These are phyloP conservation scores for Amanita molliuscula DNA, from an alignment of 768 basidiomycete species.

Conservation along the genomic window DNA sequence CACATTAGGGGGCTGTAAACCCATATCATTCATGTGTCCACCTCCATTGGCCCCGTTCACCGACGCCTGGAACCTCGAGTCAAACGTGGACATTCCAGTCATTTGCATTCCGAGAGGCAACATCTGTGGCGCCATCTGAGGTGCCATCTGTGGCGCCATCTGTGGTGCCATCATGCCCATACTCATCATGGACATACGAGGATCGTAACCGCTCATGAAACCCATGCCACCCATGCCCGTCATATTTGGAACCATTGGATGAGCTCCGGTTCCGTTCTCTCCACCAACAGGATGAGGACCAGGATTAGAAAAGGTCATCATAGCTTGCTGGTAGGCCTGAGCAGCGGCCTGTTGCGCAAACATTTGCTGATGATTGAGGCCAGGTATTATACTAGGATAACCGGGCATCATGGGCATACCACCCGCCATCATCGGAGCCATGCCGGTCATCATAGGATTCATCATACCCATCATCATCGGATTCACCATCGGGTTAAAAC, in stretches of 20 bases:
- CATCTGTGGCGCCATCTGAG: constrained; percentile 21
- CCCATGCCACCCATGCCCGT: constrained; percentile 17
- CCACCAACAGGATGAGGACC: constrained; percentile 66
- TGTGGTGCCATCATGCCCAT: constrained; percentile 28
- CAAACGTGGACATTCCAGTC: constrained; percentile 55
- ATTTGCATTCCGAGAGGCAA: constrained; percentile 44
- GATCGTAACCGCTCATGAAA: constrained; percentile 41
- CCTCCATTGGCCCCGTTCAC: constrained; percentile 20
- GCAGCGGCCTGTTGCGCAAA: constrained; percentile 78
- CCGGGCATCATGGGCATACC: constrained; percentile 31
- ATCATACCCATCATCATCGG: constrained; percentile 47
- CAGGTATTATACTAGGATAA: constrained; percentile 51
- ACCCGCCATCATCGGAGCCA: constrained; percentile 39
- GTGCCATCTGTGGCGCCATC: no score
- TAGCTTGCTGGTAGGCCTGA: constrained; percentile 84
- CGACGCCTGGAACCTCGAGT: constrained; percentile 44
- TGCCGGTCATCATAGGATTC: constrained; percentile 26
- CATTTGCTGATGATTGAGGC: constrained; percentile 67
- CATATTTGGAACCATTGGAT: constrained; percentile 37
- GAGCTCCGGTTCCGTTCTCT: constrained; percentile 29
- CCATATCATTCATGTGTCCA: constrained; percentile 18
- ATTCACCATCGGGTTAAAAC: constrained; percentile 63
- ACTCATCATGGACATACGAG: constrained; percentile 71
- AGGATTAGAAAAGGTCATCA: constrained; percentile 72
- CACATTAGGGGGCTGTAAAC: constrained; percentile 26